phyloP scores from a whole-genome alignment of 441 rosid genomes.

The Macaranga tanarius region DNA sequence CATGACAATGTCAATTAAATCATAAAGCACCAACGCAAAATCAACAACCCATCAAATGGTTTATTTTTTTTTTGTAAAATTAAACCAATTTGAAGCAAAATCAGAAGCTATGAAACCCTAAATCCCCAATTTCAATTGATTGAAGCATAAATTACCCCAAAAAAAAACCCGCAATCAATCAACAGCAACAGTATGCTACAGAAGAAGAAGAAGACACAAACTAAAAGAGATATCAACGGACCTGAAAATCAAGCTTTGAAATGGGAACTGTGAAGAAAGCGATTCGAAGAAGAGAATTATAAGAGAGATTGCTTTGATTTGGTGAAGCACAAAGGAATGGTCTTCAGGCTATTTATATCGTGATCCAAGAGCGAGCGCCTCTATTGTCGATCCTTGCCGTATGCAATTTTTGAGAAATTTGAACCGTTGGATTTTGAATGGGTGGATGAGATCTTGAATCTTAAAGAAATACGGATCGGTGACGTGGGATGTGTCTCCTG shows the following conservation, averaged over 20 bases:
- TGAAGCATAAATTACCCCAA: background rate
- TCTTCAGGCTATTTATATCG: background rate
- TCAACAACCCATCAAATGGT: too few relatives aligned
- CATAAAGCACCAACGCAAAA: too few relatives aligned
- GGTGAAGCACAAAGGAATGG: background rate
- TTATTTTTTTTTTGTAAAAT: too few relatives aligned
- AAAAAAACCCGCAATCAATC: background rate
- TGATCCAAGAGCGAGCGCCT: too few relatives aligned
- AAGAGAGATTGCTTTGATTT: background rate
- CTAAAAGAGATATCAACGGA: background rate
- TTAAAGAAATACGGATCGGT: background rate
- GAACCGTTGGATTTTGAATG: background rate
- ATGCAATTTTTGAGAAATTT: background rate
- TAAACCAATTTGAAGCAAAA: background rate
- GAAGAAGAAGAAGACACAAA: background rate
- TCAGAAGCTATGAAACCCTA: background rate
- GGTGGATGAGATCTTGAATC: background rate
- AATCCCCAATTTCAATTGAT: background rate
- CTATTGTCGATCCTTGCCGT: conserved; percentile 1
- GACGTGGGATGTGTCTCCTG: background rate
- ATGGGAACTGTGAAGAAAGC: background rate
- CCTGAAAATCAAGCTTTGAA: background rate
- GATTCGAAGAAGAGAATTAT: background rate
- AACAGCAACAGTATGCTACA: background rate
- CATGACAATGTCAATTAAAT: background rate